Percentiles rank a stretch among this genome's conserved stretches.
Evolutionary conservation across 1,139 yeast genomes (phyloP).

Genomic region (Suhomyces chickasaworum): DNA sequence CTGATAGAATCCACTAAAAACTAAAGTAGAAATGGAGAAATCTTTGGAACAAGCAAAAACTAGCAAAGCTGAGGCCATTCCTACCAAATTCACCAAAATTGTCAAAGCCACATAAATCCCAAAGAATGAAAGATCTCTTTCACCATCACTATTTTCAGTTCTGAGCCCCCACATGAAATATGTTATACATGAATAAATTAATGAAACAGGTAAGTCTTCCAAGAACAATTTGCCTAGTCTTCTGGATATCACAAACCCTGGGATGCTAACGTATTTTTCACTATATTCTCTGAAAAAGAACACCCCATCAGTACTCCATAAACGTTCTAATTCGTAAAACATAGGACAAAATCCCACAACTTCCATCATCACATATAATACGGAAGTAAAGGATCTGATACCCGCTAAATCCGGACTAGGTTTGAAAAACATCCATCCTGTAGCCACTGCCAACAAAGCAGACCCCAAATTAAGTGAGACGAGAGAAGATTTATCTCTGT

Average conservation of each 20-base stretch:
- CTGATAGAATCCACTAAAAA: slow-evolving; percentile 66
- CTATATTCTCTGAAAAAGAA: slow-evolving; percentile 73
- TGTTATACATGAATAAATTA: slow-evolving; percentile 60
- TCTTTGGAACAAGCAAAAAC: slow-evolving; percentile 64
- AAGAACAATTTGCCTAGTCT: slow-evolving; percentile 64
- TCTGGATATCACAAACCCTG: slow-evolving; percentile 70
- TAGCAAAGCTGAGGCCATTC: slow-evolving; percentile 58
- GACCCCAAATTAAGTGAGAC: slow-evolving; percentile 58
- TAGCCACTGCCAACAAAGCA: slow-evolving; percentile 55
- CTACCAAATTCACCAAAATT: slow-evolving; percentile 56
- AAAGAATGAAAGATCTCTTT: slow-evolving; percentile 41
- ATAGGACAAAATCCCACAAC: slow-evolving; percentile 69
- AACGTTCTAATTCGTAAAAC: slow-evolving; percentile 71
- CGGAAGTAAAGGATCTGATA: slow-evolving; percentile 63
- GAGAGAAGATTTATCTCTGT: slow-evolving; percentile 61
- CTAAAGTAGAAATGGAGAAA: slow-evolving; percentile 64
- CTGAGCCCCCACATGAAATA: slow-evolving; percentile 82
- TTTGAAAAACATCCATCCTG: slow-evolving; percentile 78
- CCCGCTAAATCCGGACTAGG: slow-evolving; percentile 68
- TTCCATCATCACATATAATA: slow-evolving; percentile 65
- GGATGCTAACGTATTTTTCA: slow-evolving; percentile 66
- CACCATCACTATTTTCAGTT: slow-evolving; percentile 22
- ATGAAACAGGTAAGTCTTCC: slow-evolving; percentile 69
- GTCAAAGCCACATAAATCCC: slow-evolving; percentile 63
- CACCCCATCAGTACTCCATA: slow-evolving; percentile 68